Evolutionary conservation across 257 asterid species (phyloP).

Genomic region (Voacanga thouarsii): DNA sequence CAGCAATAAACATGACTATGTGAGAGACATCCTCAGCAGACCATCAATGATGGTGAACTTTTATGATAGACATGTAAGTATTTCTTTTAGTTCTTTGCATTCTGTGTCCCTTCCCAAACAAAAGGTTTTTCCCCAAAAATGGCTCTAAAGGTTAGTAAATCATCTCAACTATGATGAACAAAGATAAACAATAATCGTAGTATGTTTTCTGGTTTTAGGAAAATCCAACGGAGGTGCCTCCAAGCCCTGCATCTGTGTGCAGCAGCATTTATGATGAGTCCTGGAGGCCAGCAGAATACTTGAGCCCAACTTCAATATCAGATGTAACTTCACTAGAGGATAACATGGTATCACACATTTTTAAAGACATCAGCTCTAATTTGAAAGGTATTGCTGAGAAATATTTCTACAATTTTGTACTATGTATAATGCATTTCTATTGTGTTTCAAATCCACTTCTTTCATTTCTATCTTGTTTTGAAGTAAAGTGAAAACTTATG

Average conservation of each 20-base stretch:
- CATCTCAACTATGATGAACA: neutral
- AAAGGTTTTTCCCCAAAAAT: conserved; percentile 1
- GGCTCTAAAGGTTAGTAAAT: neutral
- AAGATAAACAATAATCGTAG: neutral
- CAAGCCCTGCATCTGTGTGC: conserved; percentile 97
- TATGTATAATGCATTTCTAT: neutral
- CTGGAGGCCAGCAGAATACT: conserved; percentile 68
- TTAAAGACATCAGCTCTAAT: conserved; percentile 85
- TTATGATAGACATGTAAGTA: conserved; percentile 67
- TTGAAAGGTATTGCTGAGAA: conserved; percentile 50
- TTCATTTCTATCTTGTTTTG: neutral
- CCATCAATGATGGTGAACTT: conserved; percentile 45
- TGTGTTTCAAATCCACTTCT: neutral
- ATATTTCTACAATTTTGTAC: neutral
- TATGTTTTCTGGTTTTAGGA: conserved; percentile 46
- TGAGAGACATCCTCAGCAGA: conserved; percentile 50
- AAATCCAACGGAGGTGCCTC: conserved; percentile 93
- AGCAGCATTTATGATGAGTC: conserved; percentile 69
- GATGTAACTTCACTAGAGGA: conserved; percentile 62
- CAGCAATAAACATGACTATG: conserved; percentile 35
- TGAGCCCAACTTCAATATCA: conserved; percentile 61
- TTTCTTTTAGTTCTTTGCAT: conserved; percentile 16
- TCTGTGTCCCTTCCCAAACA: neutral
- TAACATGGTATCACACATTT: conserved; percentile 57
- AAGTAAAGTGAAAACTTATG: neutral